Evolutionary conservation across 2,329 filamentous ascomycete species (phyloP).

Genomic region (Colletotrichum godetiae): DNA sequence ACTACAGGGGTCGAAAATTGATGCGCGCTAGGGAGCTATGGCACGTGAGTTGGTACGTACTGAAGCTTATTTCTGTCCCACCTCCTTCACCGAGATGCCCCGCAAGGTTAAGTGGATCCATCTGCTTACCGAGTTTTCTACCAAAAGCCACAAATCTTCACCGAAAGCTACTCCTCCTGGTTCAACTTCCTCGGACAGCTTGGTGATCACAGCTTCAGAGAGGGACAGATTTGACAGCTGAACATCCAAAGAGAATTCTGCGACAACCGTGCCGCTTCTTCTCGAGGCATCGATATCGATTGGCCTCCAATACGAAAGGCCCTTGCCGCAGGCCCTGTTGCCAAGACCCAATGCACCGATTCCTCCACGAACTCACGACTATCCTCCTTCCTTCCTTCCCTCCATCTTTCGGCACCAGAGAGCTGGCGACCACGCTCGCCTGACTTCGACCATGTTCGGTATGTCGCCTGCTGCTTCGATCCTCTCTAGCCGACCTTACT

Average conservation of each 20-base stretch:
- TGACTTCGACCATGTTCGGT: neutral
- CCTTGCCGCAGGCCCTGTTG: neutral
- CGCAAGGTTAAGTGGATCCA: no score
- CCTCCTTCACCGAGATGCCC: neutral
- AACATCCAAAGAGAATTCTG: neutral
- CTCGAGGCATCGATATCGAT: neutral
- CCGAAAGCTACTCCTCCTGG: no score
- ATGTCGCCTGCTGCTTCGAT: neutral
- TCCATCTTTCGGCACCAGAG: neutral
- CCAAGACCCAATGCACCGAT: neutral
- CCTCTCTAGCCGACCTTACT: neutral
- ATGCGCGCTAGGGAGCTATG: neutral
- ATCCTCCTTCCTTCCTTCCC: neutral
- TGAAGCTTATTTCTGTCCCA: neutral
- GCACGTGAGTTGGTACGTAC: slow-evolving; percentile 10
- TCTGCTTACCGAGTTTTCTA: no score
- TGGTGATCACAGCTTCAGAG: neutral
- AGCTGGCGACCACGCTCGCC: neutral
- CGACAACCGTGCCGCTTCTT: neutral
- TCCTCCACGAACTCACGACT: neutral
- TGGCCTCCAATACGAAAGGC: neutral
- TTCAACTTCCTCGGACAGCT: neutral
- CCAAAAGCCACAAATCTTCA: no score
- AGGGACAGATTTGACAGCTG: neutral
- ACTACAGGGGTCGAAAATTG: neutral